Conservation (phyloP, 1,284 basidiomycete species). For the Apiotrichum siamense region DNA sequence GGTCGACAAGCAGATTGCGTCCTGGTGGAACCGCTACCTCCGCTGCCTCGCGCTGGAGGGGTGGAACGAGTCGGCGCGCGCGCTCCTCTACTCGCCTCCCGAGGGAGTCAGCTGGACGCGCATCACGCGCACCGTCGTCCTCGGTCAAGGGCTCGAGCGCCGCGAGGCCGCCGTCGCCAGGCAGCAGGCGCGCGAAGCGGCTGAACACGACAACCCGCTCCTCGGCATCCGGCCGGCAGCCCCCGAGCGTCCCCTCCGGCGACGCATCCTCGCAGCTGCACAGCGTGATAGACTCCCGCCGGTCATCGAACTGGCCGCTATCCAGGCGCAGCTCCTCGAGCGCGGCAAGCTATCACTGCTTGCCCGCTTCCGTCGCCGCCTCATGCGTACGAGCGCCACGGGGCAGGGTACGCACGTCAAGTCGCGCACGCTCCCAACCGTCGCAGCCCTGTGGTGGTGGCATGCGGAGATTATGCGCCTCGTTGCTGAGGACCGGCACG, state of each 20-base stretch:
- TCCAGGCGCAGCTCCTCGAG: slow-evolving; percentile 15
- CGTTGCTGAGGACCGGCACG: slow-evolving; percentile 12
- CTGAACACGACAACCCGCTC: background rate
- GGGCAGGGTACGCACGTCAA: background rate
- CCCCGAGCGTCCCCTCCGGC: background rate
- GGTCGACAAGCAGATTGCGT: slow-evolving; percentile 12
- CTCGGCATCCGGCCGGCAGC: background rate
- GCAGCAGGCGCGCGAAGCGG: background rate
- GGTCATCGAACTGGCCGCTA: background rate
- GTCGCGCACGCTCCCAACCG: slow-evolving; percentile 6
- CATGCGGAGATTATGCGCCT: slow-evolving; percentile 30
- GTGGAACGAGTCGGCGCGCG: slow-evolving; percentile 21
- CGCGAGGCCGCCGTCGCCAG: background rate
- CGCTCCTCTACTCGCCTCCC: slow-evolving; percentile 19
- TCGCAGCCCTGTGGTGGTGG: slow-evolving; percentile 19
- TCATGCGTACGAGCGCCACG: slow-evolving; percentile 4
- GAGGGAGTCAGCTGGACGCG: slow-evolving; percentile 14
- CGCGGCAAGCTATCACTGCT: slow-evolving; percentile 9
- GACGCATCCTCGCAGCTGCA: background rate
- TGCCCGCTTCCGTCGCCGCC: slow-evolving; percentile 11
- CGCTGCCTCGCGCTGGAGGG: slow-evolving; percentile 22
- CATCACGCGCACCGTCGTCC: slow-evolving; percentile 14
- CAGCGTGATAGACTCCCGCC: background rate
- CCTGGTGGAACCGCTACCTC: slow-evolving; percentile 31
- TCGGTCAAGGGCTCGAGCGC: slow-evolving; percentile 1